A percentile compares a stretch with the other conserved stretches of the same genome.
These are phyloP conservation scores for Russula dissimulans DNA, from an alignment of 768 basidiomycete species.

Conservation along the genomic window DNA sequence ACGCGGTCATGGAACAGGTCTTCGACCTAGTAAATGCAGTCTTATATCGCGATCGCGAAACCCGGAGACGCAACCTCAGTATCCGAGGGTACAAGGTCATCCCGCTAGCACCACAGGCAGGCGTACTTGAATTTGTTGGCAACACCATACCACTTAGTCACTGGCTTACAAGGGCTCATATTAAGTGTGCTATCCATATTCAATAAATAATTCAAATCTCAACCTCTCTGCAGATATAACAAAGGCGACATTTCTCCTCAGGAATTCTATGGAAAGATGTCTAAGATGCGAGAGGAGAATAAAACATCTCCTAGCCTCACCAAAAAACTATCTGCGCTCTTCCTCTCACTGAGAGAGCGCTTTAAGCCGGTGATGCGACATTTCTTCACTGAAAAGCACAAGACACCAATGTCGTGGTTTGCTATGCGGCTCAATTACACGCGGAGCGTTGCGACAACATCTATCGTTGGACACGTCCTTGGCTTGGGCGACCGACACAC, in stretches of 20 bases:
- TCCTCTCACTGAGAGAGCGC: constrained; percentile 25
- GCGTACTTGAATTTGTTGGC: constrained; percentile 84
- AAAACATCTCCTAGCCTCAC: constrained; percentile 19
- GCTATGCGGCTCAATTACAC: constrained; percentile 82
- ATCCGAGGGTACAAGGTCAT: constrained; percentile 86
- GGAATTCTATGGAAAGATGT: constrained; percentile 28
- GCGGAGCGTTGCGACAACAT: constrained; percentile 86
- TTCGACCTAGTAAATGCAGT: constrained; percentile 83
- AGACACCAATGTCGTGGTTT: constrained; percentile 86
- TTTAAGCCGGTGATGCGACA: constrained; percentile 88
- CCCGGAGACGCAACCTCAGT: constrained; percentile 57
- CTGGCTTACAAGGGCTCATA: constrained; percentile 61
- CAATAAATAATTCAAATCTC: not conserved
- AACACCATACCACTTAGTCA: constrained; percentile 56
- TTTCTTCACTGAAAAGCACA: constrained; percentile 87
- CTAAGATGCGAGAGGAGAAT: constrained; percentile 27
- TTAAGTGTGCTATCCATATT: constrained; percentile 33
- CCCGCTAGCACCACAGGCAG: constrained; percentile 70
- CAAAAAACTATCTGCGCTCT: constrained; percentile 26
- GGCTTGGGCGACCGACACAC: constrained; percentile 91
- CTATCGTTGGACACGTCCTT: constrained; percentile 87
- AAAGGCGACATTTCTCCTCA: constrained; percentile 40
- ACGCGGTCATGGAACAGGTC: constrained; percentile 98
- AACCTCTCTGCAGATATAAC: constrained; percentile 44
- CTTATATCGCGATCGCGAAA: constrained; percentile 64